Evolutionary conservation across 805 yeast species (phyloP), one percentile per base, ranked within the genome.

Genomic region (Ogataea glucozyma): DNA sequence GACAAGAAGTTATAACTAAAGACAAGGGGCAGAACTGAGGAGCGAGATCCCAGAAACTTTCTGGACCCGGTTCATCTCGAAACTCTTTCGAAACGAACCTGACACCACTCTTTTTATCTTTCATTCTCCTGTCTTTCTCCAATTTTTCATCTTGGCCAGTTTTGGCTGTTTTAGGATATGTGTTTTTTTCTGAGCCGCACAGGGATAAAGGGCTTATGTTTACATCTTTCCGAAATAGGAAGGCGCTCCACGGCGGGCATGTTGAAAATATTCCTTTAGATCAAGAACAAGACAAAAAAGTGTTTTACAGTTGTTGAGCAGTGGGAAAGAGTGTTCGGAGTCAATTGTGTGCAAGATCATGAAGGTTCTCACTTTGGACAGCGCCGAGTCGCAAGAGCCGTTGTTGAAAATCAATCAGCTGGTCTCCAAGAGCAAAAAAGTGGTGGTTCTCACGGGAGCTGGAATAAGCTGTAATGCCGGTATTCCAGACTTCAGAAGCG

Each of bases 391-490:
- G 10, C 44, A 43, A 21, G 49, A 40, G n/a, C 57, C 53, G 6
- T 39, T 60, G 16, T 26, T 27, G 42, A 65, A 65, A 40, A 69
- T 77, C 17, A 65, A 71, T 40, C 70, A 68, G 52, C 39, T 55
- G 27, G 66, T 80, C 1, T 63, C 62, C 47, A 75, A 75, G 51
- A 62, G 81, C 36, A 70, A 74, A 41, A 79, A 75, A 54, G 67
- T 82, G n/a, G 72, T 85, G 16, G 73, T 86, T 4, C 69, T 90
- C 41, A 89, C 97, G 0, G 98, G 99, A 6, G 99, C 99, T 2
- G 99, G 99, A 1, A 88, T 91, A 45, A 88, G 97, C 12, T 88
- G 97, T 61, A 88, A 86, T 60, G 97, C 98, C 1, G 98, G 99
- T 0, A 93, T 91, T 35, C 99, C 99, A 2, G 98, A 91, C 61